phyloP scores from a whole-genome alignment of 306 rosid species.

The Trifolium fragiferum region DNA sequence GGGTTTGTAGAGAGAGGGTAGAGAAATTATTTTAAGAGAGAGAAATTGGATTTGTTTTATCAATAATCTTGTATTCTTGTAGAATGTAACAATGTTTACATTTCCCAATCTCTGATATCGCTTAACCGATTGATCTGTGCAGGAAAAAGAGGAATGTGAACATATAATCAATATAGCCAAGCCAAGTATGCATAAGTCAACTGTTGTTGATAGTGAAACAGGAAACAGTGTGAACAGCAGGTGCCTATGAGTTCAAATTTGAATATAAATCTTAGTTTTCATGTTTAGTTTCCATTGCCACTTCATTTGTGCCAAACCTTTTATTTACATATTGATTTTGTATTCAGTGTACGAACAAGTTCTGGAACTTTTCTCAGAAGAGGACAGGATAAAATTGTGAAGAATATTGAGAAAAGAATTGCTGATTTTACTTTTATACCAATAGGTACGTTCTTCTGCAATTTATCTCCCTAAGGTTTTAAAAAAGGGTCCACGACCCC shows the following conservation, averaged over 20 bases:
- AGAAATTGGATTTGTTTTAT: too few relatives aligned
- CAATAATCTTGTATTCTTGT: too few relatives aligned
- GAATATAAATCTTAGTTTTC: slow-evolving; percentile 26
- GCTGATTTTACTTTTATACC: slow-evolving; percentile 90
- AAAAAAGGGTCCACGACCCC: too few relatives aligned
- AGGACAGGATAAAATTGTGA: slow-evolving; percentile 79
- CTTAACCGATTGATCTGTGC: slow-evolving; percentile 47
- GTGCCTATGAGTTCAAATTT: too few relatives aligned
- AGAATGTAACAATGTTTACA: not conserved
- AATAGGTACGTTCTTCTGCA: slow-evolving; percentile 58
- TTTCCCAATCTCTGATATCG: slow-evolving; percentile 23
- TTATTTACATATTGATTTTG: slow-evolving; percentile 8
- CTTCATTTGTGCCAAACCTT: slow-evolving; percentile 1
- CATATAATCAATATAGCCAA: slow-evolving; percentile 76
- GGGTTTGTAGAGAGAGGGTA: too few relatives aligned
- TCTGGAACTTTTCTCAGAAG: slow-evolving; percentile 83
- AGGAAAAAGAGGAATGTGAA: slow-evolving; percentile 87
- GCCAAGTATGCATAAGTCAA: slow-evolving; percentile 78
- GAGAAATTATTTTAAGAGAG: too few relatives aligned
- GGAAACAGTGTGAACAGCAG: slow-evolving; percentile 91
- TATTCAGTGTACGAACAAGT: slow-evolving; percentile 80
- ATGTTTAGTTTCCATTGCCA: slow-evolving; percentile 1
- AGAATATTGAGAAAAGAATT: slow-evolving; percentile 80
- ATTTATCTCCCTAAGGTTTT: not conserved
- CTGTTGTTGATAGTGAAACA: slow-evolving; percentile 79